Evolutionary conservation across 1,284 basidiomycete genomes (phyloP), one percentile per base, ranked within the genome.

Genomic region (Cystobasidium pallidum): DNA sequence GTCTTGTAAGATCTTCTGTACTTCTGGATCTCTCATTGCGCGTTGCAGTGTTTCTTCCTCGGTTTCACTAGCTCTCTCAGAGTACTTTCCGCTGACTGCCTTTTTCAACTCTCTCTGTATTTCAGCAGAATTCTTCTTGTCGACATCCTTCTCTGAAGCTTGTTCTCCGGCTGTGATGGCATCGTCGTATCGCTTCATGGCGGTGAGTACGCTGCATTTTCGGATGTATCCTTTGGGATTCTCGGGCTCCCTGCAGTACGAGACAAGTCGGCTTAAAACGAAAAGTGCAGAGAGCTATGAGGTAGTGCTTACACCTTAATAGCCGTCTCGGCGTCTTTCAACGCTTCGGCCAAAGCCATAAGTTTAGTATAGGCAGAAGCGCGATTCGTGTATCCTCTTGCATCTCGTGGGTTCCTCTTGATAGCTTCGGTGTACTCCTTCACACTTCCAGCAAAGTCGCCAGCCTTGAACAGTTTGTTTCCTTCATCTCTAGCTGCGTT

Each of bases 281-380:
- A n/a, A n/a, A n/a, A n/a, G n/a, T n/a, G n/a, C n/a, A n/a, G 26
- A 52, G 17, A 61, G 47, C 89, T 88, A 86, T 78, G 95, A 95
- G 59, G 85, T 86, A 43, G 91, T 88, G 32, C 68, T 82, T 99
- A 95, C 58, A 91, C 87, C 82, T 89, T 89, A 84, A 99, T 95
- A 24, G 96, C 94, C 81, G 91, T 88, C 70, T 99, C 88, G 32
- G 89, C 89, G 79, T 99, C 96, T 83, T 98, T 98, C 79, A 99
- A 86, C 1, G 95, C 96, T 81, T 99, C 96, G 11, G 94, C 91
- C 24, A 98, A 83, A 1, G 96, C 96, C 45, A 87, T 86, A 32
- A 99, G 88, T 83, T 99, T 99, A 81, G 91, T 93, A 83, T 98
- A 98, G 24, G 94, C 94, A 36, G 93, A 91, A 19, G 96, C 92